These are phyloP conservation scores for Salix dunnii DNA, from an alignment of 345 rosid species.

Conservation along the genomic window DNA sequence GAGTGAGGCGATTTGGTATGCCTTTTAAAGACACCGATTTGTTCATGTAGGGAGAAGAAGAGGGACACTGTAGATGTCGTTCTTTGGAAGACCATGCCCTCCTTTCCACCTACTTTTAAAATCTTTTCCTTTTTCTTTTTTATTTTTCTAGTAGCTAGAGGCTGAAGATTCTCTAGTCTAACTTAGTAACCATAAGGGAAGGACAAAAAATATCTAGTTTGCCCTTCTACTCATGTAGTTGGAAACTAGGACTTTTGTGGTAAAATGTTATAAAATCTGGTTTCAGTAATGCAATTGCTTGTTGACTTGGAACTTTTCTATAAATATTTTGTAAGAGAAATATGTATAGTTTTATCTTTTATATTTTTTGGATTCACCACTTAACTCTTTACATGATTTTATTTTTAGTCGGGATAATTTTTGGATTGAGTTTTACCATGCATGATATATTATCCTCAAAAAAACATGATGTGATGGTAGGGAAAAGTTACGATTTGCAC, in stretches of 20 bases:
- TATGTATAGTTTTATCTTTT: no score
- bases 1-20: constrained; percentile 15
- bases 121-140: not conserved
- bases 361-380: no score
- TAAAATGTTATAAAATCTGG: no score
- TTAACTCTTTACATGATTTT: no score
- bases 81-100: constrained; percentile 23
- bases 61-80: constrained; percentile 28
- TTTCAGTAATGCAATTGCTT: no score
- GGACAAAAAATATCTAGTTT: not conserved
- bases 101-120: constrained; percentile 34
- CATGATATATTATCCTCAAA: no score
- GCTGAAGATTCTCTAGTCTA: not conserved
- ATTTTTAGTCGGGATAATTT: no score
- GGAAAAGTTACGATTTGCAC: no score
- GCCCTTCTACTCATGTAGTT: not conserved
- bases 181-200: not conserved
- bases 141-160: not conserved
- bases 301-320: no score
- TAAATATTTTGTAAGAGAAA: no score
- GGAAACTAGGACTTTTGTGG: not conserved
- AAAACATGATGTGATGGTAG: no score
- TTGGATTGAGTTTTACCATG: no score
- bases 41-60: constrained; percentile 8
- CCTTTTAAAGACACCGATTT: constrained; percentile 38